Conservation (phyloP, 495 filamentous ascomycete genomes). For the Penicillium cinerascens region DNA sequence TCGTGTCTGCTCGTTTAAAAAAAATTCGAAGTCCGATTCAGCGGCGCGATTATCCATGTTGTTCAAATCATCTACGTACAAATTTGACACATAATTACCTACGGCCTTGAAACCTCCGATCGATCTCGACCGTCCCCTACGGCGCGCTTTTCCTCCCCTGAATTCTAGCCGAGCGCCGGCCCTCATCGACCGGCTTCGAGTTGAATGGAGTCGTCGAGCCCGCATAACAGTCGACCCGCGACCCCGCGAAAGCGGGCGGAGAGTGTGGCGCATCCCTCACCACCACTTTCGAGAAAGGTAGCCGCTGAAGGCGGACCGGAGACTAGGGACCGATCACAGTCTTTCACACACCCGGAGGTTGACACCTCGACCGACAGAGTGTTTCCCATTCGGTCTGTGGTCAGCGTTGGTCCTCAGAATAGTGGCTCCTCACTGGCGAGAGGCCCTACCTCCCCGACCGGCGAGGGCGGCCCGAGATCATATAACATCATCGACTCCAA, state of each 20-base stretch:
- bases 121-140: neutral
- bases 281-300: slow-evolving; percentile 1
- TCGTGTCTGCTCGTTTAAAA: neutral
- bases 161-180: neutral
- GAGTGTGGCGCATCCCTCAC: slow-evolving; percentile 4
- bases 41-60: neutral
- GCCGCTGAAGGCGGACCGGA: neutral
- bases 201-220: slow-evolving; percentile 10
- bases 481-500: slow-evolving; percentile 34
- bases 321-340: slow-evolving; percentile 21
- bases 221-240: slow-evolving; percentile 7
- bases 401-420: slow-evolving; percentile 61
- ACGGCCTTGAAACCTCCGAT: neutral
- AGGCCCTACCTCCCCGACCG: slow-evolving; percentile 16
- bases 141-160: neutral
- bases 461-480: slow-evolving; percentile 23
- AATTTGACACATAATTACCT: neutral
- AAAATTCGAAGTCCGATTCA: neutral
- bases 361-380: slow-evolving; percentile 55
- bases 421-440: slow-evolving; percentile 3
- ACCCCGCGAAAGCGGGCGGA: slow-evolving; percentile 17
- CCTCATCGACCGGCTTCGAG: neutral
- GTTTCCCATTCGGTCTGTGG: slow-evolving; percentile 79
- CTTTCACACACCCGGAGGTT: slow-evolving; percentile 6
- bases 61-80: neutral